Evolutionary conservation across 2,329 filamentous ascomycete genomes (phyloP).

Genomic region (Xylariaceae sp.): DNA sequence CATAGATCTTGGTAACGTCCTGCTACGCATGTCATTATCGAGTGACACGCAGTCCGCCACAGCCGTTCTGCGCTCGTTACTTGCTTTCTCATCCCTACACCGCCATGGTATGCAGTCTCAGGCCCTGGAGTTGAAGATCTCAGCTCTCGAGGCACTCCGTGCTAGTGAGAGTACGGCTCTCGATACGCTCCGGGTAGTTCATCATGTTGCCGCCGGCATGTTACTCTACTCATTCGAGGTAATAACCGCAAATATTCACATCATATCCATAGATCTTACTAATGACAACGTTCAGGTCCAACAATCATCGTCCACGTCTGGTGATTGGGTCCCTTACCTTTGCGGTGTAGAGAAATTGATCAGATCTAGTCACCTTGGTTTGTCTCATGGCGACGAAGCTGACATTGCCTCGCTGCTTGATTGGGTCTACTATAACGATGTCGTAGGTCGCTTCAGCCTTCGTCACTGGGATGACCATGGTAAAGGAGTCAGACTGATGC

Average conservation of each 20-base stretch:
- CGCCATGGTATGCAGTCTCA: neutral
- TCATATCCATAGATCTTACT: neutral
- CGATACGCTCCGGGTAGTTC: neutral
- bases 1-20: neutral
- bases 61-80: neutral
- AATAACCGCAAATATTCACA: neutral
- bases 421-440: constrained; percentile 3
- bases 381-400: neutral
- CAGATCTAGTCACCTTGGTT: neutral
- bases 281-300: neutral
- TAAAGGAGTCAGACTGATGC: neutral
- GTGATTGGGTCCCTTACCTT: neutral
- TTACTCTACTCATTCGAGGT: constrained; percentile 1
- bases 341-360: neutral
- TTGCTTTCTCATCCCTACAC: constrained; percentile 2
- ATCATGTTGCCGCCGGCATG: neutral
- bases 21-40: neutral
- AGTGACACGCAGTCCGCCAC: neutral
- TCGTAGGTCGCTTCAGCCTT: neutral
- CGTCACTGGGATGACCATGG: neutral
- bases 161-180: neutral
- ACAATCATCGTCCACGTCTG: neutral
- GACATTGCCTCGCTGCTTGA: neutral
- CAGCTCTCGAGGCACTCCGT: neutral
- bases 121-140: neutral